Evolutionary conservation across 139 green algal genomes (phyloP).

Genomic region (Edaphochlamys debaryana): DNA sequence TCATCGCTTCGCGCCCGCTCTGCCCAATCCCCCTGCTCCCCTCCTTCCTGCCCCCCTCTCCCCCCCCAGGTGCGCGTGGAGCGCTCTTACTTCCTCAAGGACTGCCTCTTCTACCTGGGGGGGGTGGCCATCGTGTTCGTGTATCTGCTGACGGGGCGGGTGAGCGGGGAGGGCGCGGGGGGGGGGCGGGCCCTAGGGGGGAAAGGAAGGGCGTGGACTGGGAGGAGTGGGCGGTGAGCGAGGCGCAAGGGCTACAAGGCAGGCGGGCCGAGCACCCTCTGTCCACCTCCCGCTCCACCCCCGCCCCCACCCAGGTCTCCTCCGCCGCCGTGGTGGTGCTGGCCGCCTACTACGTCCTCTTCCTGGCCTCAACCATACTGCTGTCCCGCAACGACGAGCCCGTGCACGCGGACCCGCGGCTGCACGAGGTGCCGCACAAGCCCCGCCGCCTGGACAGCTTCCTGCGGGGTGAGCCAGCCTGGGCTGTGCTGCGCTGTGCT

Average conservation of each 20-base stretch:
- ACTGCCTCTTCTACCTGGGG: conserved; percentile 56
- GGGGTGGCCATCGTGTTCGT: conserved; percentile 39
- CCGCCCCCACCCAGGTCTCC: conserved; percentile 36
- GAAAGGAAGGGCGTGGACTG: too few relatives aligned
- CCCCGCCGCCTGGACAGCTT: conserved; percentile 10
- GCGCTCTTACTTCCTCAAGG: conserved; percentile 47
- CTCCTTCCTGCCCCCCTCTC: too few relatives aligned
- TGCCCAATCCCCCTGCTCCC: too few relatives aligned
- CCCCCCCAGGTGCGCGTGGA: conserved; percentile 26
- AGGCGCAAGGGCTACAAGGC: too few relatives aligned
- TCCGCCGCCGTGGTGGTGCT: conserved; percentile 43
- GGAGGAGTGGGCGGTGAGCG: too few relatives aligned
- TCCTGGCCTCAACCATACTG: conserved; percentile 52
- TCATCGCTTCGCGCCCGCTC: too few relatives aligned
- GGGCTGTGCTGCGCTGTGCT: too few relatives aligned
- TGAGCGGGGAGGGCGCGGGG: conserved; percentile 2
- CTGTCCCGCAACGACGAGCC: conserved; percentile 48
- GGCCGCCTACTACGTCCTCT: conserved; percentile 42
- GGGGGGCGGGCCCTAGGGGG: not conserved
- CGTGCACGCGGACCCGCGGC: conserved; percentile 47
- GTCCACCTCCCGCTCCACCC: not conserved
- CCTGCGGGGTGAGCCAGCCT: not conserved
- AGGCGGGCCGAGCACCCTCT: not conserved
- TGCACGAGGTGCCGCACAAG: conserved; percentile 58
- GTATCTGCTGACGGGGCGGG: conserved; percentile 12